Percentiles rank a stretch among this genome's conserved stretches.
phyloP scores from a whole-genome alignment of 2,329 filamentous ascomycete species.

The Capronia americana region DNA sequence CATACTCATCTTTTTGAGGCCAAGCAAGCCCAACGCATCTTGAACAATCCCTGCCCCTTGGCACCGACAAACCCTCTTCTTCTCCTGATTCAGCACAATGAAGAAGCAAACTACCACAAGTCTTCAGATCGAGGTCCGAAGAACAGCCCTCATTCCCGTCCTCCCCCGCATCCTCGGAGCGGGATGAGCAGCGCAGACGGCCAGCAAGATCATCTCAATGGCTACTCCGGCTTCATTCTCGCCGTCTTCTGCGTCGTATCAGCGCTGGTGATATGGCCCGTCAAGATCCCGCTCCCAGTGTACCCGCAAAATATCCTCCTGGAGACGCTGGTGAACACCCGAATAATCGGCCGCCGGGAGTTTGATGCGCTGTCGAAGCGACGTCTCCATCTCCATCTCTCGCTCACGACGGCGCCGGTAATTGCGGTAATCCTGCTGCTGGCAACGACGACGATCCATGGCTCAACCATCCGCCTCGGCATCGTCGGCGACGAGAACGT shows the following conservation, averaged over 20 bases:
- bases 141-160: not conserved
- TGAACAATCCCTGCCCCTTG: not conserved
- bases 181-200: slow-evolving; percentile 26
- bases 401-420: slow-evolving; percentile 38
- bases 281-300: slow-evolving; percentile 33
- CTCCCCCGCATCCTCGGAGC: not conserved
- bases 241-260: slow-evolving; percentile 40
- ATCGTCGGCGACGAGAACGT: slow-evolving; percentile 38
- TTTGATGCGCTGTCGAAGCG: slow-evolving; percentile 19
- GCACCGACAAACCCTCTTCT: not conserved
- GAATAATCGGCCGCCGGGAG: slow-evolving; percentile 30
- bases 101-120: not conserved
- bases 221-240: slow-evolving; percentile 39
- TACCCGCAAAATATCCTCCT: slow-evolving; percentile 27
- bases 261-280: slow-evolving; percentile 37
- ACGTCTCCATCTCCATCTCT: slow-evolving; percentile 33
- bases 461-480: slow-evolving; percentile 38
- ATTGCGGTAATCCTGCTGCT: slow-evolving; percentile 38
- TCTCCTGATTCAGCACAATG: not conserved
- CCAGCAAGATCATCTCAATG: slow-evolving; percentile 37
- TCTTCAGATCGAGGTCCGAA: not conserved
- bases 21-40: not conserved
- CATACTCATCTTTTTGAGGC: no score
- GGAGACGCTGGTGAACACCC: slow-evolving; percentile 7
- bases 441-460: slow-evolving; percentile 39